Conservation (phyloP, 495 filamentous ascomycete genomes). For the Staphylotrichum tortipilum region DNA sequence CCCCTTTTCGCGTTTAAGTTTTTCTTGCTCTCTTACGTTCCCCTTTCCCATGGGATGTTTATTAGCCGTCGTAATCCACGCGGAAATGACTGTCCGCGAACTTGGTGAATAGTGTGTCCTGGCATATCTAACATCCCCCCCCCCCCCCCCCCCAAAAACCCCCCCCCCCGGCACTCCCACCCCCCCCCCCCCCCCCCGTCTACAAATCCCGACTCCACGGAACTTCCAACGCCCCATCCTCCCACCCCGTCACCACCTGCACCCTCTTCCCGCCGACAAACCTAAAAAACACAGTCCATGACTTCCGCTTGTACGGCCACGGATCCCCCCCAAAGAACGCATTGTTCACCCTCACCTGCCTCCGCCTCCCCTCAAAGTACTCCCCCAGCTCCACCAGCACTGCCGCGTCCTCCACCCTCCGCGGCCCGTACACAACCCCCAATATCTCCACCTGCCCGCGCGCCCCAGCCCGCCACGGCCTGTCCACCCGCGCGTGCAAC, state of each 20-base stretch:
- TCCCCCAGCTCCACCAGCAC: constrained; percentile 17
- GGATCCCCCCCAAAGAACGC: constrained; percentile 18
- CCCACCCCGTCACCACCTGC: constrained; percentile 23
- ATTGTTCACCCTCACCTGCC: constrained; percentile 23
- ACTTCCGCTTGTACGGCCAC: constrained; percentile 18
- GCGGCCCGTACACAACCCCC: constrained; percentile 18
- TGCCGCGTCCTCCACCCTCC: constrained; percentile 13
- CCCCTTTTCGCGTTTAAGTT: too few species aligned
- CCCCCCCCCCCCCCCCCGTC: neutral
- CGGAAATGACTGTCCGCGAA: too few species aligned
- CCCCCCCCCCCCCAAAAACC: too few species aligned
- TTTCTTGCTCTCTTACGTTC: too few species aligned
- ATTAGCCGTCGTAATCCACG: too few species aligned
- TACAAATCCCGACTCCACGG: constrained; percentile 15
- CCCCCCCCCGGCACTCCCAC: too few species aligned
- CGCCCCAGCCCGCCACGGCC: constrained; percentile 10
- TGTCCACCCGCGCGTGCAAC: neutral
- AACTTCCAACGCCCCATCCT: constrained; percentile 21
- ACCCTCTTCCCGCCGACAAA: constrained; percentile 16
- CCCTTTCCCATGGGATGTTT: too few species aligned
- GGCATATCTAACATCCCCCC: too few species aligned
- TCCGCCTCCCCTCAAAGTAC: constrained; percentile 16
- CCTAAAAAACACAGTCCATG: constrained; percentile 21
- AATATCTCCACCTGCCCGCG: constrained; percentile 15
- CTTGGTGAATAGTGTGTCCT: too few species aligned